phyloP scores from a whole-genome alignment of 1,284 basidiomycete species.

The Leucoagaricus sp. region DNA sequence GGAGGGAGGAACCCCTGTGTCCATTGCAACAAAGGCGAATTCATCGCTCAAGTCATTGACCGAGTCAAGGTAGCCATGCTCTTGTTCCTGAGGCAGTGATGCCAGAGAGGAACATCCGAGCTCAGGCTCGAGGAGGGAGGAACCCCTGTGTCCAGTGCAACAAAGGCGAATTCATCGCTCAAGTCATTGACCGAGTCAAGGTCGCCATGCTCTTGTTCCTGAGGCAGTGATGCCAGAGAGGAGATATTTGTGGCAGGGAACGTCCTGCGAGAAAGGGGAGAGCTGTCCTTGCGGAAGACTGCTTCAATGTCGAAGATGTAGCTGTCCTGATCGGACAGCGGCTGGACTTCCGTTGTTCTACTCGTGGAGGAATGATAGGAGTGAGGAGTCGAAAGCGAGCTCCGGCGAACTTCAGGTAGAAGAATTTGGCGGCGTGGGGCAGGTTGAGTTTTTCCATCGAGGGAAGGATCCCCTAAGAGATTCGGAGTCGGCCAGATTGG shows the following conservation, averaged over 20 bases:
- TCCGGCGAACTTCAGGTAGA: background rate
- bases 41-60: background rate
- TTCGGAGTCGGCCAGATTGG: no score
- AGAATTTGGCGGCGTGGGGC: background rate
- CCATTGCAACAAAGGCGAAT: background rate
- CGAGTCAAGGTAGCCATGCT: no score
- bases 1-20: no score
- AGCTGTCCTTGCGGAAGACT: background rate
- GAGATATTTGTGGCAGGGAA: background rate
- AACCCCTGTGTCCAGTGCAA: background rate
- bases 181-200: background rate
- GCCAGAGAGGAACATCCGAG: no score
- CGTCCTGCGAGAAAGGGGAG: background rate
- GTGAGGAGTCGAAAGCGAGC: background rate
- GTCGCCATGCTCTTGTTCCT: no score
- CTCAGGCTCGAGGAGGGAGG: no score
- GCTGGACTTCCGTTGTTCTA: background rate
- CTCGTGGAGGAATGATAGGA: background rate
- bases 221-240: no score
- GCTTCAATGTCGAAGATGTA: background rate
- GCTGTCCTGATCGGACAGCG: background rate
- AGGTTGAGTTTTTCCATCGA: background rate
- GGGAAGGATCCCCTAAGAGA: no score
- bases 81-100: no score
- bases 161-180: background rate